These are phyloP conservation scores for Dioszegia crocea DNA, from an alignment of 768 basidiomycete species.

Conservation along the genomic window DNA sequence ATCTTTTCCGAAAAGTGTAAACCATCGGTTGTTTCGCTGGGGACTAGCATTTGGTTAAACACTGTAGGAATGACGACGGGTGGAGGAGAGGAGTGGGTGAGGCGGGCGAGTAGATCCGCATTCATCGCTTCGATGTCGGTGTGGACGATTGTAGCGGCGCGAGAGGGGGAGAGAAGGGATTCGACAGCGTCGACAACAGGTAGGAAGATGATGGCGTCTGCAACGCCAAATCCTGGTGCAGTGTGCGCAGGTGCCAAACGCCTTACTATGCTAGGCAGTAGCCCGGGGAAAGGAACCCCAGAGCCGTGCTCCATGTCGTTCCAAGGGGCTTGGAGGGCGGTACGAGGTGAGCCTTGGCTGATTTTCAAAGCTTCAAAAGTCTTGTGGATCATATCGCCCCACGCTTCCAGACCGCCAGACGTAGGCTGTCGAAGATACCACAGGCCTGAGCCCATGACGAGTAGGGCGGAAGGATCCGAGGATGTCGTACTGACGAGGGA, in stretches of 20 bases:
- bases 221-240: no score
- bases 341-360: slow-evolving; percentile 39
- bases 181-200: slow-evolving; percentile 71
- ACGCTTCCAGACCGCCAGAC: slow-evolving; percentile 71
- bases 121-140: slow-evolving; percentile 90
- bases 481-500: slow-evolving; percentile 52
- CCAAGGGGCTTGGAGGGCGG: slow-evolving; percentile 37
- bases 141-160: slow-evolving; percentile 65
- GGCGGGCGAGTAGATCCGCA: slow-evolving; percentile 69
- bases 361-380: slow-evolving; percentile 55
- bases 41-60: slow-evolving; percentile 74
- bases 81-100: slow-evolving; percentile 50
- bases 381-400: slow-evolving; percentile 69
- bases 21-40: slow-evolving; percentile 74
- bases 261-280: no score
- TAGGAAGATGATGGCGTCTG: slow-evolving; percentile 71
- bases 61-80: slow-evolving; percentile 65
- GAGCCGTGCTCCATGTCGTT: slow-evolving; percentile 20
- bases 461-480: slow-evolving; percentile 56
- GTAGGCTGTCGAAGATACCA: slow-evolving; percentile 80
- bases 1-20: slow-evolving; percentile 69
- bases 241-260: no score
- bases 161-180: slow-evolving; percentile 62
- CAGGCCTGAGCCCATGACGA: slow-evolving; percentile 78
- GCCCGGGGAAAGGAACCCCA: no score